These are phyloP conservation scores for Starmerella scarabaei DNA, from an alignment of 805 yeast genomes.

Conservation along the genomic window DNA sequence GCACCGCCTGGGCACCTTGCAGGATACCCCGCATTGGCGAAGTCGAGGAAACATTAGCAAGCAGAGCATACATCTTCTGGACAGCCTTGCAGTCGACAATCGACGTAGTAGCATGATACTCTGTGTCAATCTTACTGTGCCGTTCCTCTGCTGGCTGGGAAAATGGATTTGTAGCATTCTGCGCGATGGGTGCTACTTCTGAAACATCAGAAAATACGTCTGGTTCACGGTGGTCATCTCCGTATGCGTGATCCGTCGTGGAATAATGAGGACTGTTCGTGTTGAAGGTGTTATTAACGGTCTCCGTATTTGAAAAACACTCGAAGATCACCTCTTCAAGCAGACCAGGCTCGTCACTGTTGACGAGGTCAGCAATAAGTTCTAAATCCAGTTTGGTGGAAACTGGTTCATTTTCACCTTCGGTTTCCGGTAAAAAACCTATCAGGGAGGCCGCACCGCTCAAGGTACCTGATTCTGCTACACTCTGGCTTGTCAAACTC, in stretches of 20 bases:
- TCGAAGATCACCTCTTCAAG: constrained; percentile 19
- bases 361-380: constrained; percentile 17
- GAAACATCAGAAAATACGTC: not conserved
- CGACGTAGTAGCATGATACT: not conserved
- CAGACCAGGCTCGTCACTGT: constrained; percentile 14
- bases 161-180: not conserved
- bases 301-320: constrained; percentile 15
- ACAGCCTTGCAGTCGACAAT: constrained; percentile 11
- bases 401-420: constrained; percentile 2
- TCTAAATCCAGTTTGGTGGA: constrained; percentile 15
- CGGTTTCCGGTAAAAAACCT: constrained; percentile 7
- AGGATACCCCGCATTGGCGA: constrained; percentile 23
- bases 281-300: constrained; percentile 14
- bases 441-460: constrained; percentile 7
- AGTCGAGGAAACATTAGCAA: constrained; percentile 16
- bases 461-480: not conserved
- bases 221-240: no score
- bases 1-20: constrained; percentile 22
- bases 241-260: not conserved
- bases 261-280: not conserved
- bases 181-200: not conserved
- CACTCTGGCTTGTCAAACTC: not conserved
- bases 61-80: constrained; percentile 11
- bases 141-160: not conserved
- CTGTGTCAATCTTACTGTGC: not conserved